Base-by-base conservation (phyloP, 2,329 filamentous ascomycete species). In the Thelonectria rubi region DNA sequence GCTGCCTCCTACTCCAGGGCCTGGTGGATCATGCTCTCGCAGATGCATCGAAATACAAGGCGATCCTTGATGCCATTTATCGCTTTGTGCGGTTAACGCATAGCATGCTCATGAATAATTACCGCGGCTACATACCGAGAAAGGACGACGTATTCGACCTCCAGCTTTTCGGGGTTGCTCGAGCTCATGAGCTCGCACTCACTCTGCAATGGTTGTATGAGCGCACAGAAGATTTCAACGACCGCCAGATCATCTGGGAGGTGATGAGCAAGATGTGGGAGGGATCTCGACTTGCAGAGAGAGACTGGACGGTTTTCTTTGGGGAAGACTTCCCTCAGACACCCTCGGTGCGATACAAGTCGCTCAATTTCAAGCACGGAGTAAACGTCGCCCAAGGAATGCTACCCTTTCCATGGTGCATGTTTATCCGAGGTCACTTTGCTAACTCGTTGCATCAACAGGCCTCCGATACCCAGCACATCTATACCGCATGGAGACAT, bases 241-340 rank as follows among this genome's bases (percentile, higher is more conserved):
- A 47, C 18, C n/a, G 34, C 34, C 34, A 12, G 34, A 47, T 47
- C 5, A 47, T 47, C 14, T 24, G 18, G 18, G 45, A 47, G 11
- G 21, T 15, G 2, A 47, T 47, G 18, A 12, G 15, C 18, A 20
- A 21, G 18, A 47, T 47, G 20, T 45, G 18, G 18, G 45, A 47
- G 9, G 45, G 45, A 15, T 18, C 18, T 15, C 45, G 45, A 5
- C 18, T 21, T 10, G 12, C 18, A 11, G 20, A 24, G 11, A 20
- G 45, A 24, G 45, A 47, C 45, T 47, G 45, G 45, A 47, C 45
- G 3, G 15, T 24, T 7, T 47, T 47, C 21, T 47, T 47, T 24
- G 45, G 18, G 15, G 18, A 47, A 14, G 45, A 24, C 21, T 21
- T 47, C 24, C 21, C 45, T 21, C 45, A 47, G 18, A 15, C 14